Evolutionary conservation across 2,329 filamentous ascomycete genomes (phyloP).

Genomic region (Daldinia sp.): DNA sequence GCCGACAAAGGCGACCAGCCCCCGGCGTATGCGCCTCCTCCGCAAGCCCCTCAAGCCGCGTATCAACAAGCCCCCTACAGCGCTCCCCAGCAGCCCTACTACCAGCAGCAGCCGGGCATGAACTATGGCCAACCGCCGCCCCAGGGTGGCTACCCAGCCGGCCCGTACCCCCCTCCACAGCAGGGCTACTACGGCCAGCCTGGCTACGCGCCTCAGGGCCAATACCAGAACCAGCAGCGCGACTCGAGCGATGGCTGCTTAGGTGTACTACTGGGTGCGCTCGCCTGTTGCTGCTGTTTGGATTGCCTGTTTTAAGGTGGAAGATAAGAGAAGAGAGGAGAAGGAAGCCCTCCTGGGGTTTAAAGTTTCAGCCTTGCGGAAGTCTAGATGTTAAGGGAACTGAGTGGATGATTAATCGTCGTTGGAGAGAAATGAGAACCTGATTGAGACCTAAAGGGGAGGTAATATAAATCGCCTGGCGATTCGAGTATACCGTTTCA

Average conservation of each 20-base stretch:
- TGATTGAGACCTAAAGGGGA: conserved; percentile 5
- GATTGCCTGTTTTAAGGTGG: conserved; percentile 64
- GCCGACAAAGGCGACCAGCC: conserved; percentile 63
- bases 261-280: conserved; percentile 61
- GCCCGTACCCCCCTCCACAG: conserved; percentile 47
- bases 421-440: neutral
- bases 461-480: conserved; percentile 8
- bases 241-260: conserved; percentile 51
- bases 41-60: conserved; percentile 60
- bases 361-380: neutral
- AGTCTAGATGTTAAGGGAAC: neutral
- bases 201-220: conserved; percentile 54
- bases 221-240: conserved; percentile 46
- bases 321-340: neutral
- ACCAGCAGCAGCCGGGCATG: conserved; percentile 59
- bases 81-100: conserved; percentile 40
- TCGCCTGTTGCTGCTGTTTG: conserved; percentile 71
- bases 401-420: neutral
- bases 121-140: conserved; percentile 59
- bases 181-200: conserved; percentile 57
- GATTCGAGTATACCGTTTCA: neutral
- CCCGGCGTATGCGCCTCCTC: conserved; percentile 61
- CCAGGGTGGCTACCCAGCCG: conserved; percentile 46
- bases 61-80: conserved; percentile 51
- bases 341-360: neutral